Conservation (phyloP, 169 alveolate genomes). For the Eimeria sp. region DNA sequence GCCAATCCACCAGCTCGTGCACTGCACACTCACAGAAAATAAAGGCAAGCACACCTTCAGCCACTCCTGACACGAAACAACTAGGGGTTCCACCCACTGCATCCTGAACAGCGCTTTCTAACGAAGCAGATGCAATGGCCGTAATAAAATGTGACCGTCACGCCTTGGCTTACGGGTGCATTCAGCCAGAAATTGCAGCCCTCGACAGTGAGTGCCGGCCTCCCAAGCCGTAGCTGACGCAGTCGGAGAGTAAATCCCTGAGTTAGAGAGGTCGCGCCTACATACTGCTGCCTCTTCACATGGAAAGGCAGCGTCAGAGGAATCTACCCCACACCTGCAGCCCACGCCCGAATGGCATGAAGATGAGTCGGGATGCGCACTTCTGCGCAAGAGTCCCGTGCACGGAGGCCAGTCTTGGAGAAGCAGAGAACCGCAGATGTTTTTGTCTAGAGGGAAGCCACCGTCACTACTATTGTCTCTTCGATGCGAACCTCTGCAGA, state of each 20-base stretch:
- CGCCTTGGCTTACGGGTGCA: slow-evolving; percentile 33
- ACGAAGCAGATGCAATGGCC: neutral
- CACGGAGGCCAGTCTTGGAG: neutral
- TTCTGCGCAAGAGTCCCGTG: neutral
- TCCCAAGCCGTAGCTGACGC: neutral
- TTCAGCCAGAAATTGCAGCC: slow-evolving; percentile 52
- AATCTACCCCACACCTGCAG: neutral
- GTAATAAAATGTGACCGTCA: neutral
- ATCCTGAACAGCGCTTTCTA: neutral
- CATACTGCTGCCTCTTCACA: neutral
- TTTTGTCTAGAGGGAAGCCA: neutral
- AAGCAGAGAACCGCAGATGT: neutral
- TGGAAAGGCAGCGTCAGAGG: neutral
- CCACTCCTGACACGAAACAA: neutral
- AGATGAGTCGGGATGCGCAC: neutral
- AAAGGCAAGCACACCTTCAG: neutral
- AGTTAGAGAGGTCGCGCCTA: neutral
- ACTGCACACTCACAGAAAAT: slow-evolving; percentile 16
- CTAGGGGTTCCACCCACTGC: neutral
- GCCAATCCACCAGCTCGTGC: slow-evolving; percentile 74
- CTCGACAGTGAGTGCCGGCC: slow-evolving; percentile 26
- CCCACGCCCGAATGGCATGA: neutral
- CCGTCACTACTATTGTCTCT: neutral
- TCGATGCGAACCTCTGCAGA: neutral
- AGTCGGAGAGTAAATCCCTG: neutral